phyloP scores from a whole-genome alignment of 768 basidiomycete genomes.

The Boletus vermiculosoides region DNA sequence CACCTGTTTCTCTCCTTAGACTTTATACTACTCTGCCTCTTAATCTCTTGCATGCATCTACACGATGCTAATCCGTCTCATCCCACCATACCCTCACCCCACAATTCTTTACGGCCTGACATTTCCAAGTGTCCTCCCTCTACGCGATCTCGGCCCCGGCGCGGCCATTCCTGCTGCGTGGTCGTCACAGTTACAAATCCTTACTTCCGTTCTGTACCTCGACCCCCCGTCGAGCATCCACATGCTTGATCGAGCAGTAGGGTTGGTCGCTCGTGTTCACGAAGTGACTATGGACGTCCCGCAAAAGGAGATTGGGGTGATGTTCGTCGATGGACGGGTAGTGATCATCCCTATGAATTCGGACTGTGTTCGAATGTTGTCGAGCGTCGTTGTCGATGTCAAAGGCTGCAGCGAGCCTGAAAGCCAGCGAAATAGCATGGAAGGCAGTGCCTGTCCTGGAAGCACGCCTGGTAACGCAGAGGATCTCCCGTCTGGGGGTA shows the following conservation, averaged over 20 bases:
- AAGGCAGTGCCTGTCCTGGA: constrained; percentile 26
- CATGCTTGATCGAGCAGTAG: constrained; percentile 59
- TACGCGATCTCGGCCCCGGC: constrained; percentile 32
- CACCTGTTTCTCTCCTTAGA: constrained; percentile 16
- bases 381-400: constrained; percentile 53
- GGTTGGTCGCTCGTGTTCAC: constrained; percentile 51
- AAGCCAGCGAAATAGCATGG: constrained; percentile 32
- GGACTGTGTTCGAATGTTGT: constrained; percentile 45
- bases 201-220: constrained; percentile 49
- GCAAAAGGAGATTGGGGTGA: constrained; percentile 44
- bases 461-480: constrained; percentile 20
- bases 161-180: constrained; percentile 48
- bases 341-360: constrained; percentile 49
- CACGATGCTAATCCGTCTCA: constrained; percentile 59
- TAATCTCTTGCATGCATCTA: constrained; percentile 21
- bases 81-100: constrained; percentile 43
- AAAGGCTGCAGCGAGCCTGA: constrained; percentile 42
- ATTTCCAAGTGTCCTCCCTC: constrained; percentile 44
- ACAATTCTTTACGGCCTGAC: constrained; percentile 58
- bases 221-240: constrained; percentile 52
- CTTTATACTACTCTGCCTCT: constrained; percentile 21
- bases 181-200: constrained; percentile 50
- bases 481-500: constrained; percentile 8
- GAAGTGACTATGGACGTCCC: constrained; percentile 64
- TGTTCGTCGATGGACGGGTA: constrained; percentile 55